Evolutionary conservation across 257 asterid species (phyloP), one percentile per base, ranked within the genome.

Genomic region (Eucommia ulmoides): DNA sequence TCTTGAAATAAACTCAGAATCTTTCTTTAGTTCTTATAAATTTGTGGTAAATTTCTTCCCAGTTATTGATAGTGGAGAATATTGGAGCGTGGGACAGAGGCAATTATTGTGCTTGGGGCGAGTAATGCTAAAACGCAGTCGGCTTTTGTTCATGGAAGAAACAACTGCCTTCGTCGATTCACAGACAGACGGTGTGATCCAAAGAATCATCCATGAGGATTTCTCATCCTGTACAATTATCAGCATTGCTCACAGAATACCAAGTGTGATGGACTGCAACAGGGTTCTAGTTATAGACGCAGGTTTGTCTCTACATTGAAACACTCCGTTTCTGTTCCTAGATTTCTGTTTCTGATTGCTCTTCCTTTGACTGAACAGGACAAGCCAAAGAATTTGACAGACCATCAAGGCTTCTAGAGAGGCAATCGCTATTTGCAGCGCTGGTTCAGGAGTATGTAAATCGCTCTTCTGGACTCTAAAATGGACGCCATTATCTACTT

Each of bases 101-200:
- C 98, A 91, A 62, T 92, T 91, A 50, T 74, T 91, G n/a, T 91
- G 98, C 67, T 58, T 91, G 52, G 96, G 98, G 50, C 59, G 98
- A 52, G 98, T 91, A 63, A 91, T 91, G 98, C 76, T 91, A 11
- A 86, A 83, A 58, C 75, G 72, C 51, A 79, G 99, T 77, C 63
- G 78, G 11, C 81, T 91, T 53, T 56, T 91, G 49, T 86, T 91
- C 52, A 75, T 91, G 96, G 98, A 91, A 46, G 98, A 91, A 65
- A 95, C 98, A n/a, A 91, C 96, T 0, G 98, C 98, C 0, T 86
- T 95, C 17, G 94, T 91, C 16, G 98, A 91, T 75, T 91, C 98
- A 4, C 79, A 69, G 35, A 91, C 96, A 0, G 98, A 91, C 26
- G 89, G 95, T 3, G 78, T 86, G 61, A 86, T 91, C 67, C 98